Base-by-base conservation (phyloP, 805 yeast species). In the Barnettozyma pratensis region DNA sequence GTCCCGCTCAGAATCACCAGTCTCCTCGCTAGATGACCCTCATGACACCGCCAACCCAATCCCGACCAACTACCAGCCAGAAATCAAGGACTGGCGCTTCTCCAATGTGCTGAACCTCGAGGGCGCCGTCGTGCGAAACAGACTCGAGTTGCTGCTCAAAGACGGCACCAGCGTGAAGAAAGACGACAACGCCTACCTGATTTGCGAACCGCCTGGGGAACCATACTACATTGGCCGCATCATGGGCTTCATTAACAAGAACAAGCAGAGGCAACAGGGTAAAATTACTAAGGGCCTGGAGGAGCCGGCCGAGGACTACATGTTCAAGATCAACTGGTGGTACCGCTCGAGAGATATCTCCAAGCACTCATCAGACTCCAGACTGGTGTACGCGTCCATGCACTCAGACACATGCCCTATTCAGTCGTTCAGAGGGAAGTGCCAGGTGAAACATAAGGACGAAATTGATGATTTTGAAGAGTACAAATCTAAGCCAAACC, bases 161-260 rank as follows among this genome's bases (percentile, higher is more conserved):
- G 52, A 57, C 32, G 65, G 64, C 42, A 27, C 48, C 28, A 36
- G 38, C 3, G 35, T 71, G 8, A 55, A 55, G 41, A 54, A 59
- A 38, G 60, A 68, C 46, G 96, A 90, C 49, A 80, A 74, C 50
- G 83, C 90, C 8, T 90, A 86, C 62, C 81, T 91, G 81, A 75
- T 91, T 10, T 81, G 94, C 53, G 97, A 89, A 64, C 96, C 96
- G 1, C 89, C 96, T 0, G 94, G 96, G 2, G 97, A 89, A 58
- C 97, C 98, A 0, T 94, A 86, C 70, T 87, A 89, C 59, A 77
- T 94, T 40, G 98, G 95, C 1, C 73, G 92, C 39, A 75, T 92
- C 37, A 77, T 87, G 73, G 94, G 91, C 12, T 88, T 90, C 55
- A 73, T 72, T 4, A 64, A 65, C 44, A 75, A 70, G 55, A 73